A percentile compares a stretch with the other conserved stretches of the same genome.
Conservation (phyloP, 202 grass and related monocot genomes). For the Musa balbisiana region DNA sequence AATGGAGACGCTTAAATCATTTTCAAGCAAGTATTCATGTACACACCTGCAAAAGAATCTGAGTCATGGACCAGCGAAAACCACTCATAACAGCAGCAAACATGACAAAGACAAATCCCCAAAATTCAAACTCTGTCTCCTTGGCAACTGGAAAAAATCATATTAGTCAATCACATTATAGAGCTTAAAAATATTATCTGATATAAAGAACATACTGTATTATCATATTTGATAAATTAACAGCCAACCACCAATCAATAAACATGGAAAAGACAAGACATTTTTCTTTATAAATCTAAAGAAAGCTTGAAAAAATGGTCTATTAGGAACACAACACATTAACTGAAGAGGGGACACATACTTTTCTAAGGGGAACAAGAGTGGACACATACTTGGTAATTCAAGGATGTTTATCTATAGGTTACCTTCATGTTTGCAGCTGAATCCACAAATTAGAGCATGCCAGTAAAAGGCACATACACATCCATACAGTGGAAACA, state of each 20-base stretch:
- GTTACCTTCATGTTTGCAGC: no score
- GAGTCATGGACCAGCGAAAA: constrained; percentile 99
- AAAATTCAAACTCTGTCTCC: constrained; percentile 93
- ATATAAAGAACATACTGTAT: background rate
- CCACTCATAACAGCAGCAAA: constrained; percentile 99
- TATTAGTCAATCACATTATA: constrained; percentile 16
- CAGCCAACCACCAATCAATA: no score
- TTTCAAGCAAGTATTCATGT: background rate
- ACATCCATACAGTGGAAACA: no score
- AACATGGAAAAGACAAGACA: background rate
- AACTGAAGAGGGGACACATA: no score
- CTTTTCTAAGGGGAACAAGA: no score
- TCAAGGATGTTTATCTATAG: no score
- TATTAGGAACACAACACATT: no score
- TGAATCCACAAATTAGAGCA: no score
- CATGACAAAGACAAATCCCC: constrained; percentile 93
- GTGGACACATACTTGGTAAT: no score
- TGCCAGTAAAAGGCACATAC: no score
- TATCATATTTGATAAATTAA: background rate
- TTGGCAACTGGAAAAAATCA: constrained; percentile 56
- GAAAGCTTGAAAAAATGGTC: no score
- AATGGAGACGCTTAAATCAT: constrained; percentile 9
- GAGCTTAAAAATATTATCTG: background rate
- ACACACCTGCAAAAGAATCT: constrained; percentile 89
- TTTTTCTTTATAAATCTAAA: background rate